A percentile compares a stretch with the other conserved stretches of the same genome.
phyloP scores from a whole-genome alignment of 345 rosid genomes.

The Eutrema japonicum region DNA sequence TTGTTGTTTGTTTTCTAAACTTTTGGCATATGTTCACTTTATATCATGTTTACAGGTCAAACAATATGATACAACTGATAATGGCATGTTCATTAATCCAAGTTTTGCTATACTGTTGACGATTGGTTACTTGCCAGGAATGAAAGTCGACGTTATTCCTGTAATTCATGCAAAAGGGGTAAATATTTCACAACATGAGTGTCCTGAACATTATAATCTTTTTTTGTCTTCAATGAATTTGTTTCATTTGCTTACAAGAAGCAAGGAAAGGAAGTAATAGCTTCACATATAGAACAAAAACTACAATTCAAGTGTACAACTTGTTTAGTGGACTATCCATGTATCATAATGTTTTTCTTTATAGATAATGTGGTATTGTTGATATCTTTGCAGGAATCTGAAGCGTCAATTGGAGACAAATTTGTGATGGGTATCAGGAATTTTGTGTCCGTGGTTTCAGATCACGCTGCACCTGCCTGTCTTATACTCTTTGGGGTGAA shows the following conservation, averaged over 20 bases:
- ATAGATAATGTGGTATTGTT: not conserved
- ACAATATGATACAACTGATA: slow-evolving; percentile 24
- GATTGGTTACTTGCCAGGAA: slow-evolving; percentile 81
- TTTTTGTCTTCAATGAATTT: slow-evolving; percentile 4
- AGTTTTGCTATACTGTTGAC: slow-evolving; percentile 60
- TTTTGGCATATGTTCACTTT: not conserved
- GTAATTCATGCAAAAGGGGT: slow-evolving; percentile 48
- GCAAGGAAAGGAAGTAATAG: not conserved
- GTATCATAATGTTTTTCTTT: not conserved
- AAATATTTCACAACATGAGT: slow-evolving; percentile 13
- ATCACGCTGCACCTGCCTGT: slow-evolving; percentile 58
- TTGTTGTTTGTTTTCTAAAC: not conserved
- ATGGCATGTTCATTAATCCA: not conserved
- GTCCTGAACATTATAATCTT: not conserved
- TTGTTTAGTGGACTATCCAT: slow-evolving; percentile 15
- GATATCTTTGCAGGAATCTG: slow-evolving; percentile 48
- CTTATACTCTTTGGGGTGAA: slow-evolving; percentile 80
- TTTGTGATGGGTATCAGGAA: slow-evolving; percentile 65
- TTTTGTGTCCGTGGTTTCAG: slow-evolving; percentile 58
- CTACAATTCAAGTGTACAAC: not conserved
- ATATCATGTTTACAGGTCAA: slow-evolving; percentile 48
- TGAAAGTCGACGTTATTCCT: slow-evolving; percentile 75
- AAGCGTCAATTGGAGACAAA: slow-evolving; percentile 47
- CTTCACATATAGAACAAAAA: not conserved
- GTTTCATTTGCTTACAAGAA: slow-evolving; percentile 4